Evolutionary conservation across 2,329 filamentous ascomycete genomes (phyloP), one percentile per base, ranked within the genome.

Genomic region (Claviceps sorghi): DNA sequence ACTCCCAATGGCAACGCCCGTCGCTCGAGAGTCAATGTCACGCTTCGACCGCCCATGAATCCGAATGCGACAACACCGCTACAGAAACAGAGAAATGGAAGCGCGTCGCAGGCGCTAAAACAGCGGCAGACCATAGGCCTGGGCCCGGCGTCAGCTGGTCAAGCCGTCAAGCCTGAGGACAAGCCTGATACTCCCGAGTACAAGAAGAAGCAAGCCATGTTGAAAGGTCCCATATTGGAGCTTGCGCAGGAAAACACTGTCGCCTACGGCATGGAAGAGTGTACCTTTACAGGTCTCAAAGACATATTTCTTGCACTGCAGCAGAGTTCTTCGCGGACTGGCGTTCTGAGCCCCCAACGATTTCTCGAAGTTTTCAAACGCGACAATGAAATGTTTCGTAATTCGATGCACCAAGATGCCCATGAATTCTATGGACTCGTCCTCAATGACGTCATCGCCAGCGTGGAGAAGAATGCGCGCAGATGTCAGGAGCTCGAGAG

Each of bases 381-480:
- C 56, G 88, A 97, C 61, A 95, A 98, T 65, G 93, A 98, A 67
- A 90, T 95, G 84, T 98, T 98, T 62, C 83, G 89, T 54, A 91
- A 89, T 41, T 87, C 90, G 4, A 95, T 96, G 87, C 93, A 98
- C 67, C 93, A 98, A 65, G 93, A 98, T 65, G 93, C 93, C 1
- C 93, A 98, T 67, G 93, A 98, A 64, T 98, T 98, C 59, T 80
- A 97, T 60, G 95, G 95, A 54, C 73, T 97, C 34, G 77, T 98
- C 2, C 74, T 98, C n/a, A 98, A 98, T 66, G 86, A 95, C 64
- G 87, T 98, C 36, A 91, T 98, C 50, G 80, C 89, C 48, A 95
- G 91, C 62, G 89, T 98, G 29, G 93, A 98, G 69, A 78, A 82
- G n/a, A 88, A 90, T 60, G 85, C 89, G 29, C 83, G 80, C 61